Percentiles rank a stretch among this genome's conserved stretches.
Evolutionary conservation across 257 asterid genomes (phyloP).

Genomic region (Cruciata laevipes): DNA sequence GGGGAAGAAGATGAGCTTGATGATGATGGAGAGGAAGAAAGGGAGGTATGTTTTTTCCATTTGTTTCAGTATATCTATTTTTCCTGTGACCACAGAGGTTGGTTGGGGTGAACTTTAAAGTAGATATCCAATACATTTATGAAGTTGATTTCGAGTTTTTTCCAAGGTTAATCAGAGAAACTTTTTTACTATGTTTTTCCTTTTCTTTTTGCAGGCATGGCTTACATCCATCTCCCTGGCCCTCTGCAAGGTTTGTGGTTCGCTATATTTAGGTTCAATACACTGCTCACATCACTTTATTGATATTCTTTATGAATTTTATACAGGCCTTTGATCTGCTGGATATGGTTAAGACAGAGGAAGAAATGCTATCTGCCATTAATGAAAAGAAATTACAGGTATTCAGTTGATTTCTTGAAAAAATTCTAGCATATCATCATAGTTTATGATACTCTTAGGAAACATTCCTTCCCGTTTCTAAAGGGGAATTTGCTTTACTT

Average conservation of each 20-base stretch:
- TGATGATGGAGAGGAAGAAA: constrained; percentile 97
- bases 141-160: not conserved
- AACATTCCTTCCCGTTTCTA: not conserved
- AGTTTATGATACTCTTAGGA: not conserved
- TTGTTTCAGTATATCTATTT: not conserved
- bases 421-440: not conserved
- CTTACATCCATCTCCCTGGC: constrained; percentile 70
- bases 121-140: not conserved
- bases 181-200: not conserved
- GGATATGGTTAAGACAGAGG: constrained; percentile 94
- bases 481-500: not conserved
- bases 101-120: not conserved
- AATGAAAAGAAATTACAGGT: constrained; percentile 61
- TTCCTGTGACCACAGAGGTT: not conserved
- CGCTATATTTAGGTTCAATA: not conserved
- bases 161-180: not conserved
- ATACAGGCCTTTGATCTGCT: constrained; percentile 82
- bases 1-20: constrained; percentile 75
- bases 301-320: not conserved
- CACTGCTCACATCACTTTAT: constrained; percentile 13
- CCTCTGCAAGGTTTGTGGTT: constrained; percentile 74
- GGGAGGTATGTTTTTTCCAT: constrained; percentile 51
- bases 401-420: constrained; percentile 10
- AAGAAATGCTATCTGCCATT: constrained; percentile 74
- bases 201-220: constrained; percentile 67